phyloP scores from a whole-genome alignment of 129 eudicot species.

The Gnaphalium uliginosum region DNA sequence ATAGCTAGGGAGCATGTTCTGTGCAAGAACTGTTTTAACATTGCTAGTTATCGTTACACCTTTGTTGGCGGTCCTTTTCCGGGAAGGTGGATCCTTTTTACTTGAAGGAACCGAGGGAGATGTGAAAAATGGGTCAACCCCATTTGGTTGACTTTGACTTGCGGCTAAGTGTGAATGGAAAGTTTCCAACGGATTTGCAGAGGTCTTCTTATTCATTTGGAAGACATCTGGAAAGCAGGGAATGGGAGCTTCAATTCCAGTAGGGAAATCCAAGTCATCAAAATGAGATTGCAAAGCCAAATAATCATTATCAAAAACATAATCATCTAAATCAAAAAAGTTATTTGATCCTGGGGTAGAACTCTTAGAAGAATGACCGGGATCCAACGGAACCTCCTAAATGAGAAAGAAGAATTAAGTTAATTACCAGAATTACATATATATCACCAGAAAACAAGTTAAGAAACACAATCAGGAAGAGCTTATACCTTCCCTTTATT shows the following conservation, averaged over 20 bases:
- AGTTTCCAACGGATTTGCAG: background rate
- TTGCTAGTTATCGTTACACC: background rate
- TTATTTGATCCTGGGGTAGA: conserved; percentile 29
- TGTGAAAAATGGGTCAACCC: background rate
- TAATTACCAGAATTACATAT: background rate
- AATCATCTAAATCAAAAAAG: conserved; percentile 41
- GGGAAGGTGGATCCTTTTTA: conserved; percentile 14
- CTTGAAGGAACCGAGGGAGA: conserved; percentile 7
- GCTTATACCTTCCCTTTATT: conserved; percentile 13
- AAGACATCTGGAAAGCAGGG: conserved; percentile 53
- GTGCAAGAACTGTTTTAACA: conserved; percentile 12
- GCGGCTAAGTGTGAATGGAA: background rate
- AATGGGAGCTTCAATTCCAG: conserved; percentile 75
- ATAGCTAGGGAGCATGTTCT: background rate
- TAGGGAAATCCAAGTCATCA: conserved; percentile 64
- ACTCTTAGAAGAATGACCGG: background rate
- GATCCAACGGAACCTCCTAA: conserved; percentile 14
- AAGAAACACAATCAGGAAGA: background rate
- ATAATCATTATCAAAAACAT: conserved; percentile 45
- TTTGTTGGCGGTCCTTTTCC: background rate
- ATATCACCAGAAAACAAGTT: conserved; percentile 15
- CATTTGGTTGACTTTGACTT: background rate
- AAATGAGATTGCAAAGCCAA: conserved; percentile 67
- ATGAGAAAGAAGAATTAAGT: background rate
- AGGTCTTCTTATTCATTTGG: background rate